Evolutionary conservation across 1,284 basidiomycete species (phyloP).

Genomic region (Porodaedalea pini): DNA sequence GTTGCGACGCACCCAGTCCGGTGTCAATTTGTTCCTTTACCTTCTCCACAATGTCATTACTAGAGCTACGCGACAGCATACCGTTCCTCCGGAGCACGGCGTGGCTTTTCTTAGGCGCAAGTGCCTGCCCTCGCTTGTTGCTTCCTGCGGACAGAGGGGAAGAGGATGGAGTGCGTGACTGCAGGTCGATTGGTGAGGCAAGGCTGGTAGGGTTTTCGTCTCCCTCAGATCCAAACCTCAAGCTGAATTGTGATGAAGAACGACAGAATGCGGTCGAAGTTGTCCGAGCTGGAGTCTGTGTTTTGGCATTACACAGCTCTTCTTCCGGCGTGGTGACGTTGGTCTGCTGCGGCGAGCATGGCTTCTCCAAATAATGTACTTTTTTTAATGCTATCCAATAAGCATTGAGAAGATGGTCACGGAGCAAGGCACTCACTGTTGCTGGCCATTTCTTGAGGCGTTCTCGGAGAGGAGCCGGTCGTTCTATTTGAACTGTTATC

Average conservation of each 20-base stretch:
- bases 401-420: no score
- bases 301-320: neutral
- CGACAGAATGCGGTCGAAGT: neutral
- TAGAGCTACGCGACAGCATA: neutral
- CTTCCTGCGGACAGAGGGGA: neutral
- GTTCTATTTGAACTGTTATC: neutral
- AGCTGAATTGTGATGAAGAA: neutral
- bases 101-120: constrained; percentile 8
- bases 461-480: neutral
- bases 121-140: neutral
- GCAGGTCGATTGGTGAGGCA: neutral
- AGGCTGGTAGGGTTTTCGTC: neutral
- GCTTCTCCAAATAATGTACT: no score
- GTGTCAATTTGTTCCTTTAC: neutral
- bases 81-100: neutral
- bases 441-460: neutral
- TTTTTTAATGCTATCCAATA: no score
- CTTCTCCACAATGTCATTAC: neutral
- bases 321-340: neutral
- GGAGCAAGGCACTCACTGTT: no score
- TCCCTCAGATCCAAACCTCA: neutral
- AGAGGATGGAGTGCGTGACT: constrained; percentile 10
- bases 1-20: neutral
- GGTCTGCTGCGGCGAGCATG: neutral
- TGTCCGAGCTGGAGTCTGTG: neutral